Evolutionary conservation across 2,329 filamentous ascomycete species (phyloP), one percentile per base, ranked within the genome.

Genomic region (Macrophomina pseudophaseolina): DNA sequence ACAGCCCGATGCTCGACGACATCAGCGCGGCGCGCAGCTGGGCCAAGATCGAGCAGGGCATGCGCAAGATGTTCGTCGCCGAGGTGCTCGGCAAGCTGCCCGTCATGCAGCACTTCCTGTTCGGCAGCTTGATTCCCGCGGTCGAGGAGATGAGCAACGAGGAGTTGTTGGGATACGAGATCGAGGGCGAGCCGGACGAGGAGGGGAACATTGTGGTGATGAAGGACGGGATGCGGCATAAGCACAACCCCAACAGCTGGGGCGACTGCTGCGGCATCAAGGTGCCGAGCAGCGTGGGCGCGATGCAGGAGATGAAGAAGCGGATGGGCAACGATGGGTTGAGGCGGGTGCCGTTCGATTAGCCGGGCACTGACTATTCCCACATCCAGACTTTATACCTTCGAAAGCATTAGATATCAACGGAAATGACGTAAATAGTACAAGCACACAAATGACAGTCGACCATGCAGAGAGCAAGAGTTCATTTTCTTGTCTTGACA

Each of bases 241-340:
- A 90, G 68, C 91, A 95, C 79, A 86, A 90, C 60, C 86, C 74
- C 23, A 80, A 83, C 64, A 85, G 84, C 52, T 99, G 95, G 92
- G 94, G 94, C 5, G 95, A 99, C 78, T 99, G 95, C 79, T 99
- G 95, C 76, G 95, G 95, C 32, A 99, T 99, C 79, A 94, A 97
- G 73, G 95, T 99, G 16, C 96, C 95, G 0, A 97, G 94, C 75
- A 94, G 93, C 64, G 86, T 98, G 66, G 96, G 94, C 33, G 96
- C 95, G 0, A 92, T 92, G 14, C 90, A 93, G 71, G 94, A 97
- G 80, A 90, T 91, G 85, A 90, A 87, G 83, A 98, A 96, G 82
- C 85, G 84, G 65, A 84, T 84, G 71, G 86, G 85, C 35, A 88
- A 85, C 16, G 84, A 88, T 68, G 80, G 82, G 16, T 76, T 96